Base-by-base conservation (phyloP, 108 stramenopile genomes). In the Fragilaria radians region DNA sequence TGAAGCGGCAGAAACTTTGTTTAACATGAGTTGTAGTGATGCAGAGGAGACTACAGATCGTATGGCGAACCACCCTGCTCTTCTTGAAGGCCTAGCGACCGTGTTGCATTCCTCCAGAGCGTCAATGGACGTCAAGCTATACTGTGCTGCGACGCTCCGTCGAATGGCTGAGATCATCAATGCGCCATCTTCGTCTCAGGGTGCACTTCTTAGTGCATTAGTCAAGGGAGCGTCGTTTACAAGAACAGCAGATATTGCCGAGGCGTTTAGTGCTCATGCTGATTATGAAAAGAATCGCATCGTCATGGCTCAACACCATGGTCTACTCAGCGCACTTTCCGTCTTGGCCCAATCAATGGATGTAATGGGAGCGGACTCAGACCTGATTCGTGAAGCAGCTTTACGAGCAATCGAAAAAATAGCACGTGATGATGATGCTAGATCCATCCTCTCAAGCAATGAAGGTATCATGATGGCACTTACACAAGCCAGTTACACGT, bases 401-500 rank as follows among this genome's bases (percentile, higher is more conserved):
- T 54, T 76, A 26, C 47, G 62, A 24, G 64, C 78, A 0, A 76
- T 79, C 33, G 74, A 79, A 70, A 51, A 69, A 46, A 59, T 79
- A 59, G 62, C 74, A 22, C 54, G 68, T 29, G 67, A 76, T 9
- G 78, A 67, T 28, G 65, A 62, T 32, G 72, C 74, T 9, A 55
- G 74, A 30, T 53, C 46, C 0, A n/a, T 73, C 1, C 58, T 79
- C 28, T 57, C 74, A n/a, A 52, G 65, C 7, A 72, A 79, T 30
- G 78, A 79, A 59, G 78, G 74, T 22, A 76, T 79, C 32, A 76
- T 79, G 32, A 73, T 76, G 71, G 74, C 78, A 2, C 52, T 79
- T 48, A 76, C 78, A 5, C 60, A 59, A 52, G 78, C 78, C 25
- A 71, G 65, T n/a, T 78, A 72, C 52, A n/a, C 19, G 18, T 17